These are phyloP conservation scores for Vigna trinervia DNA, from an alignment of 306 rosid genomes.

Conservation along the genomic window DNA sequence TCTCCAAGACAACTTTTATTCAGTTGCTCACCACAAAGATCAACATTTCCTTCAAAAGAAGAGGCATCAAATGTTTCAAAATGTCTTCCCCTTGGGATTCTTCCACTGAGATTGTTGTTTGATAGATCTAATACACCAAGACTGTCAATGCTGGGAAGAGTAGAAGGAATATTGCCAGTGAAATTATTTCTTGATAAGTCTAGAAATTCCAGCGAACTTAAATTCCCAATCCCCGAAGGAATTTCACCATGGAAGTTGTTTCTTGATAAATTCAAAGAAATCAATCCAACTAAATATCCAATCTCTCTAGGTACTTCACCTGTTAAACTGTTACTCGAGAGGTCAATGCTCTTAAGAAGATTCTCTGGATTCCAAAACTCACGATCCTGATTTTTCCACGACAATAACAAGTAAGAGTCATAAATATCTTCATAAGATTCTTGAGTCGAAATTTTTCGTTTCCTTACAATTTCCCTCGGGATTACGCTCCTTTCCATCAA, in stretches of 20 bases:
- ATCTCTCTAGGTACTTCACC: neutral
- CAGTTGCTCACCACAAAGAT: no score
- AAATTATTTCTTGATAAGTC: no score
- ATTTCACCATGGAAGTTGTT: neutral
- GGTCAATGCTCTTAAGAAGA: neutral
- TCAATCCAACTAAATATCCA: neutral
- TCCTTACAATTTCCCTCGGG: neutral
- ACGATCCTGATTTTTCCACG: neutral
- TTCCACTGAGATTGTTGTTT: no score
- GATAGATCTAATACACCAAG: no score
- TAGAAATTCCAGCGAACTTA: no score
- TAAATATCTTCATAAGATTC: rapidly evolving
- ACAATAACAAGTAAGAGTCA: neutral
- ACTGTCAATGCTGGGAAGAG: no score
- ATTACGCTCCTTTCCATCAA: neutral
- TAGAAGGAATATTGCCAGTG: no score
- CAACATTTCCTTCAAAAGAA: no score
- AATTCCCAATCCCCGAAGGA: no score
- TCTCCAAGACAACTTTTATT: no score
- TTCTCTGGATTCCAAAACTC: neutral
- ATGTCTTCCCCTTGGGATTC: no score
- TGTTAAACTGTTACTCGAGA: neutral
- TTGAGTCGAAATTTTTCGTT: neutral
- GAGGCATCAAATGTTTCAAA: no score
- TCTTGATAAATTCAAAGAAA: neutral